Conservation (phyloP, 2,329 filamentous ascomycete species). For the Cryphonectria naterciae region DNA sequence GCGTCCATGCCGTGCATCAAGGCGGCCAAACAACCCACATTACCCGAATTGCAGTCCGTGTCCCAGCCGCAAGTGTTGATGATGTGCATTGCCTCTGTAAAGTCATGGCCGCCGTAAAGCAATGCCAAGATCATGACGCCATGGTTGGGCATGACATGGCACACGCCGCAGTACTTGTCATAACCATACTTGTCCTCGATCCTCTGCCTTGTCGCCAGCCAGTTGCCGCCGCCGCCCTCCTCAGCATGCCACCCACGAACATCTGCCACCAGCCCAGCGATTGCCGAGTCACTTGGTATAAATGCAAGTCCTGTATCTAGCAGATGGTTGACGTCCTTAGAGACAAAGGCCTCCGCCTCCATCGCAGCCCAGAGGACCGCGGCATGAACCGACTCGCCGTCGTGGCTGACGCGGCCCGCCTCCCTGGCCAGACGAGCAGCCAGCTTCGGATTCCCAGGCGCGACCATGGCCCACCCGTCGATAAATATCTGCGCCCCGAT, state of each 20-base stretch:
- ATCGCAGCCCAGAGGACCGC: slow-evolving; percentile 45
- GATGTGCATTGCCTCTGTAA: slow-evolving; percentile 42
- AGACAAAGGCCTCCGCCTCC: slow-evolving; percentile 44
- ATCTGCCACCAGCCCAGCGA: slow-evolving; percentile 37
- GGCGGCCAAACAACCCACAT: slow-evolving; percentile 42
- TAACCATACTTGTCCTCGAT: slow-evolving; percentile 41
- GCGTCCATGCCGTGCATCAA: slow-evolving; percentile 40
- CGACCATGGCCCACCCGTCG: slow-evolving; percentile 42
- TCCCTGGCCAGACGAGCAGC: slow-evolving; percentile 39
- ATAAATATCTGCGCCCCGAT: slow-evolving; percentile 46
- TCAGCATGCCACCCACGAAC: slow-evolving; percentile 37
- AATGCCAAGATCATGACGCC: slow-evolving; percentile 41
- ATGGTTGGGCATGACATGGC: slow-evolving; percentile 42
- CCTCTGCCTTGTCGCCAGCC: slow-evolving; percentile 39
- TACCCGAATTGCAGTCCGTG: slow-evolving; percentile 45
- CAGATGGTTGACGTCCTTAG: slow-evolving; percentile 39
- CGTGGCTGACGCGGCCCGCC: slow-evolving; percentile 43
- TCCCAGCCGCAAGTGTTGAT: slow-evolving; percentile 44
- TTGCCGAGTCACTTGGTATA: slow-evolving; percentile 37
- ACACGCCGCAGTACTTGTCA: slow-evolving; percentile 39
- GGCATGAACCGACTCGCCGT: slow-evolving; percentile 43
- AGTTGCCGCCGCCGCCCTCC: slow-evolving; percentile 34
- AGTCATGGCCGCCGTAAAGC: slow-evolving; percentile 37
- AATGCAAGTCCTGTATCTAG: slow-evolving; percentile 38
- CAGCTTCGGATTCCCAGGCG: slow-evolving; percentile 37